Conservation (phyloP, 305 asterid genomes). For the Coffea humblotiana region DNA sequence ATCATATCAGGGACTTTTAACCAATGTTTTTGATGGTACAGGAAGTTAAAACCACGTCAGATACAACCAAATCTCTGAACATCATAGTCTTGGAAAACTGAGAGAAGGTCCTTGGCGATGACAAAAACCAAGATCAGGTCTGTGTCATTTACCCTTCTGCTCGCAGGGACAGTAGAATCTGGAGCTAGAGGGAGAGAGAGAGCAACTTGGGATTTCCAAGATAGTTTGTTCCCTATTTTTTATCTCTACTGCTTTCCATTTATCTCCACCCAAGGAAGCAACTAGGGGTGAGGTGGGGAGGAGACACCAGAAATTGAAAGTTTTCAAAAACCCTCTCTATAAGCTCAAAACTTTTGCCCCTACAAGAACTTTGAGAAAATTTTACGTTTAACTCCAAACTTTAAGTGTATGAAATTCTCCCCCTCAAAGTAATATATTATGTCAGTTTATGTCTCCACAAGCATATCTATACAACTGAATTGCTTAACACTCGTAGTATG, state of each 20-base stretch:
- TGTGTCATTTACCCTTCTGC: neutral
- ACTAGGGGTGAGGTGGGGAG: too few relatives aligned
- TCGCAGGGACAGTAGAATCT: neutral
- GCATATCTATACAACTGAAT: neutral
- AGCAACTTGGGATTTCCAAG: neutral
- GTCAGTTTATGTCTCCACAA: neutral
- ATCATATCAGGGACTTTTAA: neutral
- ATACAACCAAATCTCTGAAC: neutral
- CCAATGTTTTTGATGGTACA: neutral
- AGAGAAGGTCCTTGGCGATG: neutral
- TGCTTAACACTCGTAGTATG: neutral
- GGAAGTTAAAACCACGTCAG: neutral
- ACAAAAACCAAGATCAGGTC: neutral
- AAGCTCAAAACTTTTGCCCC: too few relatives aligned
- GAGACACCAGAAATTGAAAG: too few relatives aligned
- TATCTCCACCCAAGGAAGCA: too few relatives aligned
- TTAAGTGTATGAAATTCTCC: too few relatives aligned
- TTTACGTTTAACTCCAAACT: too few relatives aligned
- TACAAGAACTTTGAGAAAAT: too few relatives aligned
- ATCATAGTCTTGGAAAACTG: neutral
- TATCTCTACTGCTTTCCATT: neutral
- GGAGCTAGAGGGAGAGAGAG: neutral
- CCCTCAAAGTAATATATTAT: too few relatives aligned
- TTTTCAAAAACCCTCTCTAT: too few relatives aligned
- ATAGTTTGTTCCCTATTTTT: neutral